These are phyloP conservation scores for Grosmannia serpens DNA, from an alignment of 2,329 filamentous ascomycete genomes.

Conservation along the genomic window DNA sequence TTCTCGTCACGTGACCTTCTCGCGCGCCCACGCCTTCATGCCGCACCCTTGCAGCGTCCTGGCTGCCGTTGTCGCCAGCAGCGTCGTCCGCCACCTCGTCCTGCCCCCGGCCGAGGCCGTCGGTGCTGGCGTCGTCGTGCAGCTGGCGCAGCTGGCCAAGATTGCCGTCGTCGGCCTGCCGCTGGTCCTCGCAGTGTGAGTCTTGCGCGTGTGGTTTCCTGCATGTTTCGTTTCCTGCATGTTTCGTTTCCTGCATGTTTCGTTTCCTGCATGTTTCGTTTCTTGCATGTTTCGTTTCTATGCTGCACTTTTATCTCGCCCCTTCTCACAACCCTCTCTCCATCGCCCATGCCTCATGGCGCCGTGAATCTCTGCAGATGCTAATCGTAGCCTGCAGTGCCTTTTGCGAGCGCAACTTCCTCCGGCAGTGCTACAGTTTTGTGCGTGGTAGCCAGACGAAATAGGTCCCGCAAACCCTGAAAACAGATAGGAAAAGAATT, in stretches of 20 bases:
- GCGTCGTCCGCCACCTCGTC: conserved; percentile 23
- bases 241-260: not conserved
- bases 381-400: conserved; percentile 19
- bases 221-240: not conserved
- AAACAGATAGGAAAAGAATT: not conserved
- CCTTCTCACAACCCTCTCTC: not conserved
- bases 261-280: not conserved
- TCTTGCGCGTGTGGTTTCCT: conserved; percentile 13
- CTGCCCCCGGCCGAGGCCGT: conserved; percentile 9
- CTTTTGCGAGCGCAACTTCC: conserved; percentile 41
- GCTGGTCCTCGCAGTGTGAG: conserved; percentile 50
- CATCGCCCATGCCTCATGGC: not conserved
- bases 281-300: not conserved
- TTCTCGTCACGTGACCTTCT: conserved; percentile 29
- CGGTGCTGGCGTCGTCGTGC: conserved; percentile 20
- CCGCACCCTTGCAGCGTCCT: conserved; percentile 32
- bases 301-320: not conserved
- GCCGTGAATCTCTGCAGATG: conserved; percentile 17
- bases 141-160: conserved; percentile 31
- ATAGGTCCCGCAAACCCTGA: not conserved
- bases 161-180: conserved; percentile 37
- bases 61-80: conserved; percentile 31
- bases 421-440: conserved; percentile 33
- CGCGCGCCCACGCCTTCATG: conserved; percentile 26
- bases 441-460: conserved; percentile 5